These are phyloP conservation scores for Jamesozyma spencerorum DNA, from an alignment of 805 yeast genomes.

Conservation along the genomic window DNA sequence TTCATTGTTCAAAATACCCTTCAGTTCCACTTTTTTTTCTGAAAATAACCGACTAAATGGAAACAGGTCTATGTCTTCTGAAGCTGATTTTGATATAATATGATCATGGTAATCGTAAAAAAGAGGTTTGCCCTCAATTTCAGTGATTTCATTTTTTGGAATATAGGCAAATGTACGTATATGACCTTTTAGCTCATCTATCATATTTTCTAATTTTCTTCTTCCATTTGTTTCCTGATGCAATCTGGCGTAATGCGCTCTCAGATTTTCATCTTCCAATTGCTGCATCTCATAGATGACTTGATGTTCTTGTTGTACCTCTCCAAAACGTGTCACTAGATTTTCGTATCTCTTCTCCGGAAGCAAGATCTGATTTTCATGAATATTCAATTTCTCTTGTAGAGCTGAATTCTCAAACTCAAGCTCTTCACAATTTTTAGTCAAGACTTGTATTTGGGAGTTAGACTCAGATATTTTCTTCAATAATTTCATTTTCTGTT, in stretches of 20 bases:
- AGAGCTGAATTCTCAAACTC: background rate
- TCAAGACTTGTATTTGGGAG: background rate
- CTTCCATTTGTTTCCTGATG: slow-evolving; percentile 30
- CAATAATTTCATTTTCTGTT: background rate
- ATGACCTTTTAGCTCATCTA: slow-evolving; percentile 32
- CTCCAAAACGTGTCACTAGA: slow-evolving; percentile 10
- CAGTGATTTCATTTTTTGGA: slow-evolving; percentile 2
- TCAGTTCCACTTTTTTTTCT: slow-evolving; percentile 11
- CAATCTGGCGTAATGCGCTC: slow-evolving; percentile 27
- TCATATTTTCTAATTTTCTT: slow-evolving; percentile 41
- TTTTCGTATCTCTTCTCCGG: slow-evolving; percentile 18
- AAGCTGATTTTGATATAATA: slow-evolving; percentile 3
- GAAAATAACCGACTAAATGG: slow-evolving; percentile 21
- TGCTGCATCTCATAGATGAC: slow-evolving; percentile 15
- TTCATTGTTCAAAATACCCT: slow-evolving; percentile 20
- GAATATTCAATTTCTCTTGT: slow-evolving; percentile 1
- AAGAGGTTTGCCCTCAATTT: background rate
- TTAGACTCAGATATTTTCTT: background rate
- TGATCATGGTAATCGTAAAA: slow-evolving; percentile 14
- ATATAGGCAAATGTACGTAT: slow-evolving; percentile 27
- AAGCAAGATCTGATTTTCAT: slow-evolving; percentile 9
- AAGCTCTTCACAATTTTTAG: background rate
- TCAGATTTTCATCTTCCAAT: slow-evolving; percentile 14
- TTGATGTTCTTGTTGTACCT: slow-evolving; percentile 10
- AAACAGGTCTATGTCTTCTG: slow-evolving; percentile 1